Evolutionary conservation across 2,329 filamentous ascomycete genomes (phyloP).

Genomic region (Colletotrichum spaethianum): DNA sequence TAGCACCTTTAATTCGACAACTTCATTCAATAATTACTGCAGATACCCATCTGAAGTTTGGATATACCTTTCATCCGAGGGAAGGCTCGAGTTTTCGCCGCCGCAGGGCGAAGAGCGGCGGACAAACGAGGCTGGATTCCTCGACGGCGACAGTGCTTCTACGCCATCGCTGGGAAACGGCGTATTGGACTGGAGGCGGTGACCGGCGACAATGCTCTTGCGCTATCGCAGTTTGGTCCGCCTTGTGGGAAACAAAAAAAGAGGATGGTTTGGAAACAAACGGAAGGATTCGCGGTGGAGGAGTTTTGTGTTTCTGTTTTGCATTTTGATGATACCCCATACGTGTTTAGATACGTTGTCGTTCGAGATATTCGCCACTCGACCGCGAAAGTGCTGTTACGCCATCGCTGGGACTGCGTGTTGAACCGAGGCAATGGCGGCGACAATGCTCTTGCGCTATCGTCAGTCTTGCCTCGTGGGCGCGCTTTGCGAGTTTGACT

Average conservation of each 20-base stretch:
- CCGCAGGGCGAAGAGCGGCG: slow-evolving; percentile 30
- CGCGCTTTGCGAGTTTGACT: slow-evolving; percentile 49
- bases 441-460: slow-evolving; percentile 71
- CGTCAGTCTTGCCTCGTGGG: slow-evolving; percentile 64
- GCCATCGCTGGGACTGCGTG: slow-evolving; percentile 70
- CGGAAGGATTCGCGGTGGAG: background rate
- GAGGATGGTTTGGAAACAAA: background rate
- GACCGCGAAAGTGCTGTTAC: slow-evolving; percentile 70
- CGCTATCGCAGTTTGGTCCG: slow-evolving; percentile 60
- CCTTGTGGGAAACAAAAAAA: slow-evolving; percentile 36
- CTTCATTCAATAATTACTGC: slow-evolving; percentile 10
- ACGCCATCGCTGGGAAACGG: slow-evolving; percentile 63
- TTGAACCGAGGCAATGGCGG: slow-evolving; percentile 61
- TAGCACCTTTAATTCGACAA: slow-evolving; percentile 33
- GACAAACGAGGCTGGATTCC: slow-evolving; percentile 42
- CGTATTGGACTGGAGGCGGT: slow-evolving; percentile 60
- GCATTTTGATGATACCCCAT: slow-evolving; percentile 60
- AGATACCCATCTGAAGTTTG: slow-evolving; percentile 45
- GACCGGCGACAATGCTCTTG: slow-evolving; percentile 66
- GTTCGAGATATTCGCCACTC: slow-evolving; percentile 57
- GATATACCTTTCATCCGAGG: slow-evolving; percentile 49
- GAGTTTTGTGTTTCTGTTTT: slow-evolving; percentile 43
- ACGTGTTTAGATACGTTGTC: slow-evolving; percentile 61
- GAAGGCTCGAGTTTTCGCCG: slow-evolving; percentile 32
- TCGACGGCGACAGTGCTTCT: slow-evolving; percentile 59